A percentile compares a stretch with the other conserved stretches of the same genome.
These are phyloP conservation scores for Erythrobasidium yunnanense DNA, from an alignment of 768 basidiomycete species.

Conservation along the genomic window DNA sequence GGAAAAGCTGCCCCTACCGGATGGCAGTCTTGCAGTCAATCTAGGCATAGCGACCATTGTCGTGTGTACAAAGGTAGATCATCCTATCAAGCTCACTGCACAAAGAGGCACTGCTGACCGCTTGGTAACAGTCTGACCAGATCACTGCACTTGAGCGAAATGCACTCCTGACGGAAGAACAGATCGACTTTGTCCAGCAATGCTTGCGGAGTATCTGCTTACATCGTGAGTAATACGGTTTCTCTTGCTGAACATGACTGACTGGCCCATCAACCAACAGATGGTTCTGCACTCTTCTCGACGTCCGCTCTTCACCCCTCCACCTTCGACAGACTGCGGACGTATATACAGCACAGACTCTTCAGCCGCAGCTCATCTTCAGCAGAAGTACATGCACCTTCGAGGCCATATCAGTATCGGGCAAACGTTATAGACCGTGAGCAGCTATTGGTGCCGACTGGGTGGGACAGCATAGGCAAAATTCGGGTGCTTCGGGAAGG, in stretches of 20 bases:
- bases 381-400: constrained; percentile 40
- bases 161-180: constrained; percentile 57
- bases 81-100: neutral
- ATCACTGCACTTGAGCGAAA: constrained; percentile 35
- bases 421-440: constrained; percentile 90
- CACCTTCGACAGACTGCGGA: constrained; percentile 63
- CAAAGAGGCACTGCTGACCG: neutral
- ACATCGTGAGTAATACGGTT: constrained; percentile 57
- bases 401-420: constrained; percentile 46
- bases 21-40: constrained; percentile 79
- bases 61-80: constrained; percentile 64
- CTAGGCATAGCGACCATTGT: constrained; percentile 76
- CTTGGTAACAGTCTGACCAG: constrained; percentile 32
- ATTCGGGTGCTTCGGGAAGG: constrained; percentile 79
- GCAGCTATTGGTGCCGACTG: constrained; percentile 77
- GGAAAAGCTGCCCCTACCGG: constrained; percentile 77
- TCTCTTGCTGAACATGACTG: neutral
- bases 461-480: constrained; percentile 99
- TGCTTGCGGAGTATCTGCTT: constrained; percentile 82
- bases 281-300: constrained; percentile 85
- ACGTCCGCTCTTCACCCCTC: constrained; percentile 63
- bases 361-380: constrained; percentile 47
- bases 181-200: constrained; percentile 90
- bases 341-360: constrained; percentile 71
- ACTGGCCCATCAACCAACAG: constrained; percentile 46